Conservation (phyloP, 2,329 filamentous ascomycete genomes). For the Cryphonectria parasitica region DNA sequence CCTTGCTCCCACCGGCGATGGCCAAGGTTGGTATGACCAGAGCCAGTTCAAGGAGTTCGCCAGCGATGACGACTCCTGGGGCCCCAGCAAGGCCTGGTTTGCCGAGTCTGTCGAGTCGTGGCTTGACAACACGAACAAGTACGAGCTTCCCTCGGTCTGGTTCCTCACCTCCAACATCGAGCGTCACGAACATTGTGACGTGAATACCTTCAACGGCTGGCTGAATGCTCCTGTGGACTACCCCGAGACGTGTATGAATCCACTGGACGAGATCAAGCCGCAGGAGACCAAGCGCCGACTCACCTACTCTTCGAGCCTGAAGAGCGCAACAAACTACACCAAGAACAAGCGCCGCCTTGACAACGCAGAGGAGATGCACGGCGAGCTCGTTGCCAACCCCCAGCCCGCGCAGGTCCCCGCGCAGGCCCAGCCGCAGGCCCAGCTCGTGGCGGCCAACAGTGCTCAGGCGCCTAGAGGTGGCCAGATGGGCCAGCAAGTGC, state of each 20-base stretch:
- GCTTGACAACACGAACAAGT: not conserved
- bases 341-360: conserved; percentile 19
- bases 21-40: conserved; percentile 21
- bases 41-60: conserved; percentile 19
- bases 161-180: not conserved
- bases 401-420: not conserved
- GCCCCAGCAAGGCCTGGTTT: not conserved
- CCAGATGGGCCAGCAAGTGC: not conserved
- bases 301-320: conserved; percentile 6
- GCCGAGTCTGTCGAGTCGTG: conserved; percentile 15
- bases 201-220: conserved; percentile 20
- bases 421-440: not conserved
- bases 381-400: not conserved
- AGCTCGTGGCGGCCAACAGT: not conserved
- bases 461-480: not conserved
- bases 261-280: not conserved
- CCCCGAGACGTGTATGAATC: conserved; percentile 18
- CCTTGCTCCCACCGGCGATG: conserved; percentile 17
- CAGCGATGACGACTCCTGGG: not conserved
- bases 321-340: not conserved
- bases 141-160: not conserved
- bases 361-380: not conserved
- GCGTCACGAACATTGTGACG: conserved; percentile 25
- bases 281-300: conserved; percentile 11
- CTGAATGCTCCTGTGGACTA: conserved; percentile 27